Evolutionary conservation across 805 yeast genomes (phyloP).

Genomic region (Brettanomyces nanus): DNA sequence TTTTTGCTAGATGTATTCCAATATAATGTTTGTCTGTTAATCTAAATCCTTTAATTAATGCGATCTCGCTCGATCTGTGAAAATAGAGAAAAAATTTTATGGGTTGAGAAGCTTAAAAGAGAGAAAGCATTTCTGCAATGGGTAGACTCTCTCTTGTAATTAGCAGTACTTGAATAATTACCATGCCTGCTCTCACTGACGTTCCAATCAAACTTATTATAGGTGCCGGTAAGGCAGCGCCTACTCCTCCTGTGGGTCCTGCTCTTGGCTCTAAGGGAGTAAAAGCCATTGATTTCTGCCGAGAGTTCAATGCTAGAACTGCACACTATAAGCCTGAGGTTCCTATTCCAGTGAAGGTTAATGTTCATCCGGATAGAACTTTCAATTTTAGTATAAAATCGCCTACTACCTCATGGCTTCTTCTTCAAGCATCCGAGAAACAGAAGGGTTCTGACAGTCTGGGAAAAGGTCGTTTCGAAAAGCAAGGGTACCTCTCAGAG

Average conservation of each 20-base stretch:
- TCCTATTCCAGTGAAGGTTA: constrained; percentile 81
- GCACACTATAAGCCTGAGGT: constrained; percentile 78
- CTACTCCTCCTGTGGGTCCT: constrained; percentile 98
- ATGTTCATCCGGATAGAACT: constrained; percentile 86
- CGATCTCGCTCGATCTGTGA: too few relatives aligned
- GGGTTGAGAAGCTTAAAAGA: too few relatives aligned
- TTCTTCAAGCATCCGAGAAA: constrained; percentile 73
- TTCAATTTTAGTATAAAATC: constrained; percentile 81
- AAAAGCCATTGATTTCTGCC: constrained; percentile 96
- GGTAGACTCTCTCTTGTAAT: too few relatives aligned
- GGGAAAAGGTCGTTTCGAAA: constrained; percentile 52
- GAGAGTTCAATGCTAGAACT: constrained; percentile 96
- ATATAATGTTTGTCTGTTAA: too few relatives aligned
- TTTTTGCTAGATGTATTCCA: too few relatives aligned
- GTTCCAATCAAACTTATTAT: constrained; percentile 80
- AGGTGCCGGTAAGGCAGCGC: constrained; percentile 97
- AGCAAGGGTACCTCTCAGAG: constrained; percentile 24
- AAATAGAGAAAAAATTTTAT: too few relatives aligned
- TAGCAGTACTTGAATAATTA: too few relatives aligned
- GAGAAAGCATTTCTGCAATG: too few relatives aligned
- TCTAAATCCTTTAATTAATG: too few relatives aligned
- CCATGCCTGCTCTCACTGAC: constrained; percentile 36
- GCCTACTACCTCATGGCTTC: constrained; percentile 85
- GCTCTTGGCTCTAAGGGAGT: constrained; percentile 98
- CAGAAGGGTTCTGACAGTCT: constrained; percentile 71